Evolutionary conservation across 352 stramenopile genomes (phyloP).

Genomic region (Phytophthora chlamydospora): DNA sequence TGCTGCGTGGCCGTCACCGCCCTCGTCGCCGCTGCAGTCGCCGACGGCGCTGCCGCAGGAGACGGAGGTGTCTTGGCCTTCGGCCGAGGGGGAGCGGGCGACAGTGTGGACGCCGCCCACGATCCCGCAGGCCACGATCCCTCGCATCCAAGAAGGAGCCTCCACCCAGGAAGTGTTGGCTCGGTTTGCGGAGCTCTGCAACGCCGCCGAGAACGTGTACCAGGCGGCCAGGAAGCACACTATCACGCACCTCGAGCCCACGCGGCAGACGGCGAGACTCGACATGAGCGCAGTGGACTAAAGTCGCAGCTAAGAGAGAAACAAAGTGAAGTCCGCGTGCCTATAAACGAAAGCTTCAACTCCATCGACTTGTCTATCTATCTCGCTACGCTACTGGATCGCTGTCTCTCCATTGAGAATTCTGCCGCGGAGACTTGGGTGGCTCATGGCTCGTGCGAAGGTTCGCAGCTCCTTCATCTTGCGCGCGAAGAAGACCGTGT

Average conservation of each 20-base stretch:
- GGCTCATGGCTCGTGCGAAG: constrained; percentile 35
- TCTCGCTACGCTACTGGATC: constrained; percentile 1
- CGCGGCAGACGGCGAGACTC: constrained; percentile 22
- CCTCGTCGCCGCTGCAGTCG: constrained; percentile 29
- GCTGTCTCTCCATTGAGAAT: constrained; percentile 5
- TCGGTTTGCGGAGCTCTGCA: constrained; percentile 43
- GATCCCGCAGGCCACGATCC: constrained; percentile 26
- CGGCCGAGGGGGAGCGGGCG: constrained; percentile 15
- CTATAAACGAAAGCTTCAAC: neutral
- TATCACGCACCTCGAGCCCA: constrained; percentile 27
- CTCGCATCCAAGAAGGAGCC: constrained; percentile 34
- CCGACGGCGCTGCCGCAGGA: constrained; percentile 21
- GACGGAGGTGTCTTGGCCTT: constrained; percentile 21
- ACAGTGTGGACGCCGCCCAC: constrained; percentile 28
- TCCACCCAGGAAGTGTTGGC: constrained; percentile 39
- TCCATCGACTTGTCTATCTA: neutral
- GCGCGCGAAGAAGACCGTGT: constrained; percentile 65
- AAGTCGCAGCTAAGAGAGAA: constrained; percentile 3
- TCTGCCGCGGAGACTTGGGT: constrained; percentile 25
- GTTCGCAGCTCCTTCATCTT: constrained; percentile 54
- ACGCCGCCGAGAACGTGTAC: constrained; percentile 41
- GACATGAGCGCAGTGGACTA: constrained; percentile 45
- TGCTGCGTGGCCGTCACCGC: constrained; percentile 26
- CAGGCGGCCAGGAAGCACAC: constrained; percentile 36
- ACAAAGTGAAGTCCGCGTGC: neutral